Evolutionary conservation across 2,329 filamentous ascomycete species (phyloP).

Genomic region (Aspergillus proliferans): DNA sequence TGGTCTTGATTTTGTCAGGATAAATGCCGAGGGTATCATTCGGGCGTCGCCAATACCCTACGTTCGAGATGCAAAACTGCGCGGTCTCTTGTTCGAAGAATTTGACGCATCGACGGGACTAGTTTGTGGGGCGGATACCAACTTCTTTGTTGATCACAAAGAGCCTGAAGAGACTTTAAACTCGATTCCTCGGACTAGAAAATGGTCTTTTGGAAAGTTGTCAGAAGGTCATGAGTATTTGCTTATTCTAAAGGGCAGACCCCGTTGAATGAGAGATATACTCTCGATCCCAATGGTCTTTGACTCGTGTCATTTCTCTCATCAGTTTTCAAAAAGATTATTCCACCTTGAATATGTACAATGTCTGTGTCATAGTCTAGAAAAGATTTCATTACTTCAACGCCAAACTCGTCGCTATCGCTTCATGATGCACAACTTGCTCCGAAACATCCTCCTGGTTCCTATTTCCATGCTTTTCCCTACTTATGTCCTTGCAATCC

Average conservation of each 20-base stretch:
- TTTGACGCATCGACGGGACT: not conserved
- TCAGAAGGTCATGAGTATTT: not conserved
- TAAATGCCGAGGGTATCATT: not conserved
- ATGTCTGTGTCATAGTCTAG: too few relatives aligned
- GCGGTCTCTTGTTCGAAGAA: not conserved
- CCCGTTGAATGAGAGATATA: not conserved
- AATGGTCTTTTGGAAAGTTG: not conserved
- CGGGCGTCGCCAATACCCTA: not conserved
- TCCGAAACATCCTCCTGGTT: not conserved
- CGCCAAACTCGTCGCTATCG: not conserved
- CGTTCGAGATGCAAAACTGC: not conserved
- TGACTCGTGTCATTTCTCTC: too few relatives aligned
- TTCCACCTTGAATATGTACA: not conserved
- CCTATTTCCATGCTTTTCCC: not conserved
- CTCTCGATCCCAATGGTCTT: too few relatives aligned
- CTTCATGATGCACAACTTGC: not conserved
- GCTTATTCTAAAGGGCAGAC: not conserved
- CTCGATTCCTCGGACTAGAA: not conserved
- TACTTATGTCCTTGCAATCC: not conserved
- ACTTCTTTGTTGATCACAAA: not conserved
- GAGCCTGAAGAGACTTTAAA: not conserved
- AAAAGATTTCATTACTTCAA: not conserved
- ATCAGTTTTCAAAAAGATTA: too few relatives aligned
- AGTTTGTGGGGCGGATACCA: not conserved
- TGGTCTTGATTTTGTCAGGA: not conserved